A percentile compares a stretch with the other conserved stretches of the same genome.
Conservation (phyloP, 441 rosid species). For the Cnidoscolus chayamansa region DNA sequence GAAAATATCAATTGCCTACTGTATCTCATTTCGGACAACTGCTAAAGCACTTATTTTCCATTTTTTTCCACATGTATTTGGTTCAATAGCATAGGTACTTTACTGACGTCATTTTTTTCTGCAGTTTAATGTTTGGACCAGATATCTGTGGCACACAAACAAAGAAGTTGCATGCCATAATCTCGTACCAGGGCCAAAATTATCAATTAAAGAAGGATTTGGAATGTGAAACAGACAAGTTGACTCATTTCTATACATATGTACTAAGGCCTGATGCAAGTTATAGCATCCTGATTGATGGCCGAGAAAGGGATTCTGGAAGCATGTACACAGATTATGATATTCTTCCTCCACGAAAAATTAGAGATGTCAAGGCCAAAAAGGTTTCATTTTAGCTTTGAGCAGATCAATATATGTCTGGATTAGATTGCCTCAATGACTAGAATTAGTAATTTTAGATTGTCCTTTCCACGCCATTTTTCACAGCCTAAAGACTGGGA, state of each 20-base stretch:
- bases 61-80: not conserved
- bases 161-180: slow-evolving; percentile 79
- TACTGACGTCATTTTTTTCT: slow-evolving; percentile 15
- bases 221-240: slow-evolving; percentile 91
- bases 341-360: slow-evolving; percentile 75
- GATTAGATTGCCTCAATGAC: not conserved
- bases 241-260: slow-evolving; percentile 91
- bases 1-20: not conserved
- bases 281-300: slow-evolving; percentile 78
- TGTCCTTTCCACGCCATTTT: not conserved
- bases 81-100: not conserved
- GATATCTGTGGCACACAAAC: slow-evolving; percentile 91
- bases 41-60: not conserved
- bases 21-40: not conserved
- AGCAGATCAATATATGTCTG: not conserved
- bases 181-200: slow-evolving; percentile 93
- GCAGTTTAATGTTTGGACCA: slow-evolving; percentile 97
- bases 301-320: slow-evolving; percentile 83
- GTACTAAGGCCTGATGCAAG: slow-evolving; percentile 90
- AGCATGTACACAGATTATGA: slow-evolving; percentile 96
- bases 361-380: slow-evolving; percentile 26
- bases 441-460: not conserved
- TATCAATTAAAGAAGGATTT: slow-evolving; percentile 83
- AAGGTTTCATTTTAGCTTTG: slow-evolving; percentile 19
- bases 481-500: slow-evolving; percentile 93